phyloP scores from a whole-genome alignment of 805 yeast species.

The Schwanniomyces vanrijiae region DNA sequence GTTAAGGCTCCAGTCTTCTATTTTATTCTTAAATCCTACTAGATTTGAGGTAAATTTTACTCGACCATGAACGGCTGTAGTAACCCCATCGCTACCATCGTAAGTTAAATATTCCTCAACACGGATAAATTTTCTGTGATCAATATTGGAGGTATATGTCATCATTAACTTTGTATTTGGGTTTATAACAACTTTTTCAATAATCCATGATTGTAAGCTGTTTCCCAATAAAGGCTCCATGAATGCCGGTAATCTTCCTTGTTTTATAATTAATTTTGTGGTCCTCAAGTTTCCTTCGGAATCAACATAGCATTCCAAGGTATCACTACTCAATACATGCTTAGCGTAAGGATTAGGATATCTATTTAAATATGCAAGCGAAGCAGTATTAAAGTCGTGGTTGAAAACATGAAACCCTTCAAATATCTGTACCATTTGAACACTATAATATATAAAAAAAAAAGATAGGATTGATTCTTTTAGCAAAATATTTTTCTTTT shows the following conservation, averaged over 20 bases:
- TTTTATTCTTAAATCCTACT: slow-evolving; percentile 63
- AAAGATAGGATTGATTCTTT: neutral
- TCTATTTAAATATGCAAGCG: slow-evolving; percentile 66
- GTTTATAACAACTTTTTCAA: slow-evolving; percentile 76
- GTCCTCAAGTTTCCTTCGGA: slow-evolving; percentile 63
- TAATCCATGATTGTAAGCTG: slow-evolving; percentile 68
- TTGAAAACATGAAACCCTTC: slow-evolving; percentile 30
- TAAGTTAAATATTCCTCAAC: slow-evolving; percentile 78
- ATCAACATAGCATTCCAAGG: slow-evolving; percentile 61
- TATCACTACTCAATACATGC: slow-evolving; percentile 84
- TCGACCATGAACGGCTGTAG: slow-evolving; percentile 51
- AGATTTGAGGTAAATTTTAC: slow-evolving; percentile 77
- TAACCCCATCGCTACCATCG: slow-evolving; percentile 18
- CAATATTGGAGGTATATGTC: slow-evolving; percentile 79
- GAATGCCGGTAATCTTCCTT: slow-evolving; percentile 81
- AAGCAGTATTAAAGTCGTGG: slow-evolving; percentile 66
- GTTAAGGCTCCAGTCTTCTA: slow-evolving; percentile 79
- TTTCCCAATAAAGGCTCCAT: slow-evolving; percentile 67
- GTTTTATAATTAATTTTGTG: slow-evolving; percentile 72
- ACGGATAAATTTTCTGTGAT: slow-evolving; percentile 73
- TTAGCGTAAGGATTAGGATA: slow-evolving; percentile 76
- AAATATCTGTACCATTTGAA: slow-evolving; percentile 37
- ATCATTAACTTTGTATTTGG: slow-evolving; percentile 53
- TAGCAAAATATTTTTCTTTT: neutral
- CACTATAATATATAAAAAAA: neutral